Conservation (phyloP, 306 rosid genomes). For the Alnus rubra region DNA sequence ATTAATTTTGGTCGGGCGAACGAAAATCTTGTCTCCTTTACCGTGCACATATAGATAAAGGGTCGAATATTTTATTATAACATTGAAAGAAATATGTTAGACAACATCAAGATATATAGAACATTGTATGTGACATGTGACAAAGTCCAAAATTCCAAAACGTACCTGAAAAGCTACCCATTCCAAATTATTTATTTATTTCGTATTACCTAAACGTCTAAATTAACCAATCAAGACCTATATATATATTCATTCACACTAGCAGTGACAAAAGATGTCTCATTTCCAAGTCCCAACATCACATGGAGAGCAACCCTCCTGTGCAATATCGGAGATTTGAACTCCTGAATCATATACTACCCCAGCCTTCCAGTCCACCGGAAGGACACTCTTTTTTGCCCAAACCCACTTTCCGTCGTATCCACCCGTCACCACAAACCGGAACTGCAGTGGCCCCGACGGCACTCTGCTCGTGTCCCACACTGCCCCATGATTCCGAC, state of each 20-base stretch:
- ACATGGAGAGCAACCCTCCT: slow-evolving; percentile 69
- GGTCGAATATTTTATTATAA: not conserved
- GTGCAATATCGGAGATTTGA: slow-evolving; percentile 71
- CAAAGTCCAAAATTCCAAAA: not conserved
- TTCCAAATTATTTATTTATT: not conserved
- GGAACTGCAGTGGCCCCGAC: slow-evolving; percentile 61
- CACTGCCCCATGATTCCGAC: slow-evolving; percentile 64
- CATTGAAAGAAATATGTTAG: not conserved
- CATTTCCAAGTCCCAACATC: slow-evolving; percentile 44
- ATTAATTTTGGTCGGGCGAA: no score
- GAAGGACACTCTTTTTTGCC: slow-evolving; percentile 67
- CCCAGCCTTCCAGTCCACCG: slow-evolving; percentile 67
- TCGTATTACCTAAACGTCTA: not conserved
- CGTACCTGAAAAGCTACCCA: not conserved
- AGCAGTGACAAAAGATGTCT: slow-evolving; percentile 4
- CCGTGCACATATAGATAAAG: not conserved
- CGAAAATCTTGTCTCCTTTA: no score
- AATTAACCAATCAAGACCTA: not conserved
- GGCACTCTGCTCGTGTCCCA: slow-evolving; percentile 88
- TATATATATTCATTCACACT: not conserved
- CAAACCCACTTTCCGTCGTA: slow-evolving; percentile 74
- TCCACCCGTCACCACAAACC: slow-evolving; percentile 65
- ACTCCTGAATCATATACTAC: slow-evolving; percentile 55
- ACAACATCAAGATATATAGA: not conserved
- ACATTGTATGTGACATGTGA: not conserved